Evolutionary conservation across 139 green algal species (phyloP).

Genomic region (Monoraphidium neglectum): DNA sequence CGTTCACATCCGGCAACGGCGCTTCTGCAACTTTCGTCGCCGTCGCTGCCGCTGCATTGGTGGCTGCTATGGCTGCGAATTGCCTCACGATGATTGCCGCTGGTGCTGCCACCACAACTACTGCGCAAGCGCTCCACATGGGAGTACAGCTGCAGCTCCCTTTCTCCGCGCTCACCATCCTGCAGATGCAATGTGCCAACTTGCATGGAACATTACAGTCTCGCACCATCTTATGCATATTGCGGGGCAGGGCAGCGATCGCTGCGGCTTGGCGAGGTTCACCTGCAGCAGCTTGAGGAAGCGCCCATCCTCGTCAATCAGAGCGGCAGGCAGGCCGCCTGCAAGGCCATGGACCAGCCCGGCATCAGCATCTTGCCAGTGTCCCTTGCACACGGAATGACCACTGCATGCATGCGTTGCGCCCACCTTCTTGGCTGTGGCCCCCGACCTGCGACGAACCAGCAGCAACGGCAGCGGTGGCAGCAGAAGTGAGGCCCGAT

Average conservation of each 20-base stretch:
- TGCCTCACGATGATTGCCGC: background rate
- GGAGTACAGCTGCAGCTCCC: conserved; percentile 62
- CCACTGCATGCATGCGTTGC: background rate
- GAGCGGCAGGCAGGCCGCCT: conserved; percentile 46
- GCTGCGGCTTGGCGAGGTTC: background rate
- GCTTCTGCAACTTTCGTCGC: background rate
- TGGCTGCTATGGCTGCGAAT: background rate
- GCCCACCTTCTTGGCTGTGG: conserved; percentile 35
- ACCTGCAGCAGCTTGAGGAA: conserved; percentile 81
- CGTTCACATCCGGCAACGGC: no score
- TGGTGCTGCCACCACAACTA: background rate
- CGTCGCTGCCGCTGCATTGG: background rate
- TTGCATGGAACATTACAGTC: no score
- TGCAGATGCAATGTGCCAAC: no score
- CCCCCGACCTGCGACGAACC: conserved; percentile 27
- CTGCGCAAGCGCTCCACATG: conserved; percentile 8
- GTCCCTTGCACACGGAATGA: background rate
- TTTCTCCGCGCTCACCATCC: conserved; percentile 48
- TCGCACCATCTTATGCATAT: background rate
- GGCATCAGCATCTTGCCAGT: background rate
- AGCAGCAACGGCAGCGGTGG: background rate
- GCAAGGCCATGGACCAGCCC: background rate
- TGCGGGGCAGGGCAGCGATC: background rate
- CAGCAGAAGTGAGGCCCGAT: no score
- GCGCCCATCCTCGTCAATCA: conserved; percentile 64